Conservation (phyloP, 2,329 filamentous ascomycete genomes). For the Emydomyces testavorans region DNA sequence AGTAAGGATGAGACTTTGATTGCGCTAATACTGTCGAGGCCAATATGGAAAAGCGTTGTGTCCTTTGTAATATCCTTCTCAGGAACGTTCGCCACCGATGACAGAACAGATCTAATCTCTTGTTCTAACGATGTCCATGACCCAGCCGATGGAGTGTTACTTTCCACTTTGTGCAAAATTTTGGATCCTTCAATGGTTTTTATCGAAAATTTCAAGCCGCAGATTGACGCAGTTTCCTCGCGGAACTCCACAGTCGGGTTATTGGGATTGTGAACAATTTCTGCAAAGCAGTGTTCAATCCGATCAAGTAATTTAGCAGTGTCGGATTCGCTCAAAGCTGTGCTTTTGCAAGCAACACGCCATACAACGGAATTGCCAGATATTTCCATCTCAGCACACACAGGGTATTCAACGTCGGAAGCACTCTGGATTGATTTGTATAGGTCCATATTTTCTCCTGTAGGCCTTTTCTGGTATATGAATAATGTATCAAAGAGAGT, state of each 20-base stretch:
- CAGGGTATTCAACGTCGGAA: conserved; percentile 65
- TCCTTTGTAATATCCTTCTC: conserved; percentile 46
- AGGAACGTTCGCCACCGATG: conserved; percentile 50
- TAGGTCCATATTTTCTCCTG: conserved; percentile 32
- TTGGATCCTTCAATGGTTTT: conserved; percentile 6
- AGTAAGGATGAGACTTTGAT: conserved; percentile 70
- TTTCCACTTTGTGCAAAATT: background rate
- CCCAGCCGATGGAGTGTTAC: background rate
- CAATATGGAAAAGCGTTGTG: conserved; percentile 67
- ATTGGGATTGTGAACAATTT: conserved; percentile 43
- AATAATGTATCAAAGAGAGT: conserved; percentile 54
- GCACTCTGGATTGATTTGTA: conserved; percentile 53
- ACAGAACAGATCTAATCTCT: conserved; percentile 38
- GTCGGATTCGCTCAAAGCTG: conserved; percentile 39
- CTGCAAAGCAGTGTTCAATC: conserved; percentile 49
- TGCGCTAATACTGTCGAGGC: conserved; percentile 81
- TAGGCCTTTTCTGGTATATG: conserved; percentile 49
- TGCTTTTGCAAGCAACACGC: conserved; percentile 58
- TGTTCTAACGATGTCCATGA: conserved; percentile 27
- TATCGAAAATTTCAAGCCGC: conserved; percentile 40
- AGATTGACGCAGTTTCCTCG: conserved; percentile 48
- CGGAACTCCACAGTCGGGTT: conserved; percentile 46
- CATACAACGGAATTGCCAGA: conserved; percentile 48
- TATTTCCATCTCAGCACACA: conserved; percentile 71
- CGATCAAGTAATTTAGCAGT: conserved; percentile 44